Base-by-base conservation (phyloP, 2,329 filamentous ascomycete genomes). In the Thermothelomyces thermophilus region DNA sequence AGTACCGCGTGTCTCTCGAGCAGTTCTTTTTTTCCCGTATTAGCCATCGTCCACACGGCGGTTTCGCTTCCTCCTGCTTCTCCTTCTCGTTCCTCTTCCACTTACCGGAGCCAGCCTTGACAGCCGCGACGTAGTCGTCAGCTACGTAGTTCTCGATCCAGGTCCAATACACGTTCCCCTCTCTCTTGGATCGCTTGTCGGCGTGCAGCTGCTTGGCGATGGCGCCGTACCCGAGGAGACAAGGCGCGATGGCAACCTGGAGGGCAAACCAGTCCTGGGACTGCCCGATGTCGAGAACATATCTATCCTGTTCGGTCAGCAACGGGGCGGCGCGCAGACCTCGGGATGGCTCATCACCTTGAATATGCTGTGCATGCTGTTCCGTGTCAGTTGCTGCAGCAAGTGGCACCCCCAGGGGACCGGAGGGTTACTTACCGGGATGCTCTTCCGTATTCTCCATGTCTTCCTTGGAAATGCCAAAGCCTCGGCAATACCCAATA, bases 91-190 rank as follows among this genome's bases (percentile, higher is more conserved):
- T 35, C 8, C 13, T 14, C 33, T 35, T 19, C 24, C n/a, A 51
- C 77, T 67, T 70, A 88, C 86, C 81, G 48, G 76, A 80, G 19
- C 87, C 88, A 3, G 80, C 74, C 56, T 73, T 73, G 47, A 94
- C 86, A 5, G 87, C 87, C 54, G 82, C 74, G 0, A 74, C 69
- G 58, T 95, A 96, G 64, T 93, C 87, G 1, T 87, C 83, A 2
- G 83, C 86, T 14, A 86, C 79, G 63, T 96, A 97, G 62, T 88
- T 94, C 63, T 90, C 75, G 57, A 97, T 88, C 91, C 91, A 97
- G 40, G 82, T 78, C 84, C 86, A 93, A 70, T 95, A 97, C 16
- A 70, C 74, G 64, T 91, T 94, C 0, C 73, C 80, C 11, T 84
- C 73, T 34, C 75, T 74, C 54, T 72, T 72, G 31, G 82, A 85